Percentiles rank a stretch among this genome's conserved stretches.
phyloP scores from a whole-genome alignment of 225 moss, liverwort and hornwort species.

The Polytrichum formosum region DNA sequence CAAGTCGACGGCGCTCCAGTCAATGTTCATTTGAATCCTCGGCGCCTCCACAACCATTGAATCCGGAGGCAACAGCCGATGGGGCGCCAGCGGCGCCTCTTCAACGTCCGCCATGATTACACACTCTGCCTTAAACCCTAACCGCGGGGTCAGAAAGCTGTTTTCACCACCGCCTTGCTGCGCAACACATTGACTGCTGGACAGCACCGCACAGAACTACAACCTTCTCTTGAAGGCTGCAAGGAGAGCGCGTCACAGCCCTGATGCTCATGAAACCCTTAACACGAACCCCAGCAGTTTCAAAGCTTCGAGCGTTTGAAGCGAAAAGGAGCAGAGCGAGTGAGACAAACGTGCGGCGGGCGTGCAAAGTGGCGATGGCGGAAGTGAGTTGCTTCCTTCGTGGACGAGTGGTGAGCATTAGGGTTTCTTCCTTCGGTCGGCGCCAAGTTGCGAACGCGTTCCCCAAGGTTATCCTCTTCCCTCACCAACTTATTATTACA shows the following conservation, averaged over 20 bases:
- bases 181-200: conserved; percentile 27
- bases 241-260: conserved; percentile 6
- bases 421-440: no score
- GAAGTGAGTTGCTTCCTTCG: no score
- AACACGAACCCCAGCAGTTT: not conserved
- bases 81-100: conserved; percentile 86
- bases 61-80: conserved; percentile 67
- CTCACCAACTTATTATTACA: no score
- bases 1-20: conserved; percentile 85
- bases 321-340: no score
- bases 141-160: conserved; percentile 12
- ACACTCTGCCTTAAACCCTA: conserved; percentile 19
- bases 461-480: no score
- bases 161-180: conserved; percentile 19
- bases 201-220: not conserved
- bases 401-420: no score
- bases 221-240: conserved; percentile 17
- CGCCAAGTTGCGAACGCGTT: no score
- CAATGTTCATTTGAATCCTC: conserved; percentile 74
- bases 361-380: no score
- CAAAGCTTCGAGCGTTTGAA: no score
- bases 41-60: conserved; percentile 37
- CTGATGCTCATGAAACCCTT: conserved; percentile 29
- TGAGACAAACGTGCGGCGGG: no score
- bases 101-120: conserved; percentile 69